phyloP scores from a whole-genome alignment of 1,284 basidiomycete species.

The Ustilago cynodontis region DNA sequence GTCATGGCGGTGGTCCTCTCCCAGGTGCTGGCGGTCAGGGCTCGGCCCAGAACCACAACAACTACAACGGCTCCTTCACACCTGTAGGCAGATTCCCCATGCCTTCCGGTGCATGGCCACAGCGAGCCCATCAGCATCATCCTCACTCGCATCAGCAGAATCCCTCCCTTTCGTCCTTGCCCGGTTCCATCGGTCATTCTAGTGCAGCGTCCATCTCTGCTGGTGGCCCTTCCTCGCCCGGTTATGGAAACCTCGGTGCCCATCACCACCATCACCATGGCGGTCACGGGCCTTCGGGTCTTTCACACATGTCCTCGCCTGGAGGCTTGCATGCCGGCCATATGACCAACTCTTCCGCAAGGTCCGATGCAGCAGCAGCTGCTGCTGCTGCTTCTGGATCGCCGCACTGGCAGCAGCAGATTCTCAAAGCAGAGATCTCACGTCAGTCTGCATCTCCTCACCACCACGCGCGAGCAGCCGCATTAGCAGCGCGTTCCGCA shows the following conservation, averaged over 20 bases:
- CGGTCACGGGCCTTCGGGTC: slow-evolving; percentile 52
- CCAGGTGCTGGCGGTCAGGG: slow-evolving; percentile 38
- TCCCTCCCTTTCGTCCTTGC: slow-evolving; percentile 63
- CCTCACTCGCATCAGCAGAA: slow-evolving; percentile 62
- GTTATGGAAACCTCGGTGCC: slow-evolving; percentile 38
- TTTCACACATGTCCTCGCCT: slow-evolving; percentile 57
- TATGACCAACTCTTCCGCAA: slow-evolving; percentile 34
- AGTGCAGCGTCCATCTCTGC: slow-evolving; percentile 44
- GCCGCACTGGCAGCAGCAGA: slow-evolving; percentile 67
- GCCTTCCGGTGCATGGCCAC: slow-evolving; percentile 45
- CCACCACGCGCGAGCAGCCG: slow-evolving; percentile 75
- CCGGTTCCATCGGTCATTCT: slow-evolving; percentile 55
- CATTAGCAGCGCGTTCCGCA: slow-evolving; percentile 73
- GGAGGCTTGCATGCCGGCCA: slow-evolving; percentile 53
- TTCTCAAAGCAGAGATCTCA: slow-evolving; percentile 71
- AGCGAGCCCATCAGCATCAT: slow-evolving; percentile 45
- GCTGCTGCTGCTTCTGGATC: slow-evolving; percentile 31
- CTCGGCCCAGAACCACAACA: slow-evolving; percentile 28
- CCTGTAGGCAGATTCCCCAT: slow-evolving; percentile 53
- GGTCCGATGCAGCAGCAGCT: slow-evolving; percentile 23
- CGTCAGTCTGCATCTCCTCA: slow-evolving; percentile 73
- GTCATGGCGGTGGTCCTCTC: slow-evolving; percentile 50
- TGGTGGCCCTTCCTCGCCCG: slow-evolving; percentile 60
- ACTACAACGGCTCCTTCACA: slow-evolving; percentile 48
- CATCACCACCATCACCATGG: slow-evolving; percentile 59